Percentiles rank a stretch among this genome's conserved stretches.
Conservation (phyloP, 1,139 yeast genomes). For the Protomyces inundatus region DNA sequence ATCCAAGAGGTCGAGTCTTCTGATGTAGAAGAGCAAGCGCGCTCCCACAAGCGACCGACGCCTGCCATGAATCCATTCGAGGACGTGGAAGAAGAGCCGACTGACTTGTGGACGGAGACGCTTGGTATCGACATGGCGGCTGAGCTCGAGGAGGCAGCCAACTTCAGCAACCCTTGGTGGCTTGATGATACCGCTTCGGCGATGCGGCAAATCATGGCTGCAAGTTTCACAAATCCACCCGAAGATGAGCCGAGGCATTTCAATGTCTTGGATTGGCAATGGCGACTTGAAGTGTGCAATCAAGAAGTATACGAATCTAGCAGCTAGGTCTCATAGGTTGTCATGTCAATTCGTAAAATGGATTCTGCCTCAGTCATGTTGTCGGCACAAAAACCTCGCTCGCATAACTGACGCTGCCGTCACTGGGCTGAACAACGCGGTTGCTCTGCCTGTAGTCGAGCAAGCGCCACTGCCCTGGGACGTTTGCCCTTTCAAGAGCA, state of each 20-base stretch:
- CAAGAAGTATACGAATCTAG: no score
- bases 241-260: background rate
- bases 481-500: slow-evolving; percentile 44
- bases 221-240: background rate
- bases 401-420: slow-evolving; percentile 86
- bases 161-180: background rate
- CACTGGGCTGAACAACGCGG: slow-evolving; percentile 46
- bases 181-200: background rate
- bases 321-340: no score
- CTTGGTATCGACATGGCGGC: background rate
- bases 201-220: background rate
- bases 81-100: background rate
- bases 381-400: slow-evolving; percentile 2
- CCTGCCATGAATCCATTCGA: background rate
- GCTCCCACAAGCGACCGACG: background rate
- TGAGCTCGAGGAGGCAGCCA: background rate
- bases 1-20: background rate
- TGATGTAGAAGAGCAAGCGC: background rate
- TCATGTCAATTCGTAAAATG: background rate
- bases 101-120: background rate
- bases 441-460: slow-evolving; percentile 78
- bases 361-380: background rate
- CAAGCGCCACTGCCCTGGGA: slow-evolving; percentile 52
- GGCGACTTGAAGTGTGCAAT: background rate
- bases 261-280: background rate